Evolutionary conservation across 1,139 yeast species (phyloP).

Genomic region (Hyphopichia fennica): DNA sequence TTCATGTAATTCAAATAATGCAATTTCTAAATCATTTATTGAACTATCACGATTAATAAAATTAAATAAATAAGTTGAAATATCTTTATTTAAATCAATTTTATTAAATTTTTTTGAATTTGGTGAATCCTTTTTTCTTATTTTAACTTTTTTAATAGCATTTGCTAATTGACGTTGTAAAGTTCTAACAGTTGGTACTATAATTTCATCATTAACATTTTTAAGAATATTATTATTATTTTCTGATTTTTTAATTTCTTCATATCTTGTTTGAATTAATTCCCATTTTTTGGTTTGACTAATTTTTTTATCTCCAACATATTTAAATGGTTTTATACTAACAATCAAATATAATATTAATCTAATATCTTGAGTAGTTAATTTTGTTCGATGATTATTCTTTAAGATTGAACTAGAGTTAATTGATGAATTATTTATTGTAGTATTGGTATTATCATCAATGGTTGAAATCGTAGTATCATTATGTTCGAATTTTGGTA

Average conservation of each 20-base stretch:
- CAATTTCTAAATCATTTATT: slow-evolving; percentile 27
- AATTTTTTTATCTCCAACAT: slow-evolving; percentile 33
- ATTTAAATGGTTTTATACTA: slow-evolving; percentile 37
- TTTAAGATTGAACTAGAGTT: neutral
- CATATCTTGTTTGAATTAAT: slow-evolving; percentile 27
- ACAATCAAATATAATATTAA: slow-evolving; percentile 31
- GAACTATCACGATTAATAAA: slow-evolving; percentile 19
- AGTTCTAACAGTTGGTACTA: slow-evolving; percentile 38
- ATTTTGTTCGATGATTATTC: slow-evolving; percentile 22
- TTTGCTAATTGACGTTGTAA: slow-evolving; percentile 37
- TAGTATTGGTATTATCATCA: too few species aligned
- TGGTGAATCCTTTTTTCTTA: slow-evolving; percentile 9
- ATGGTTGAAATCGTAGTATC: too few species aligned
- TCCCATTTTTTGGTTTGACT: slow-evolving; percentile 41
- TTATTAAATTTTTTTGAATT: slow-evolving; percentile 2
- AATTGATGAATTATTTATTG: neutral
- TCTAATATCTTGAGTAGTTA: slow-evolving; percentile 28
- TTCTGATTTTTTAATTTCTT: slow-evolving; percentile 17
- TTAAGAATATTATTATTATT: slow-evolving; percentile 3
- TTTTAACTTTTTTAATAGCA: slow-evolving; percentile 32
- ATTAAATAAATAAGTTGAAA: slow-evolving; percentile 10
- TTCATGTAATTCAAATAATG: slow-evolving; percentile 30
- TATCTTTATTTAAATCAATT: neutral
- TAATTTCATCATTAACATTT: slow-evolving; percentile 10
- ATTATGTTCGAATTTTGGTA: too few species aligned